Evolutionary conservation across 345 rosid genomes (phyloP).

Genomic region (Eucalyptus virginea): DNA sequence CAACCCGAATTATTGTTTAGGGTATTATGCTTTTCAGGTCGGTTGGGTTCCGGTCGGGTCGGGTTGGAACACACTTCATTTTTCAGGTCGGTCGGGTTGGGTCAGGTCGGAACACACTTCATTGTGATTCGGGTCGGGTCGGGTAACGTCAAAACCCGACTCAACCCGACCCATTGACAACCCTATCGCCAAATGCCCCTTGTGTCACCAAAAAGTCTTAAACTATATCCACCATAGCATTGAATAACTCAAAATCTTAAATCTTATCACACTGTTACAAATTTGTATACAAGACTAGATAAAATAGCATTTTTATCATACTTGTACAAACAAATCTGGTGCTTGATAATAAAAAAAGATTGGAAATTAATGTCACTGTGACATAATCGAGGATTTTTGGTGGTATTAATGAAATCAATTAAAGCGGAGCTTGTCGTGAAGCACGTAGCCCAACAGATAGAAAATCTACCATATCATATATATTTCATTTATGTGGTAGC

Average conservation of each 20-base stretch:
- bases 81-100: accelerated
- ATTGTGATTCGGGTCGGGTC: too few relatives aligned
- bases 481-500: neutral
- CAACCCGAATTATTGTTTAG: too few relatives aligned
- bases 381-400: neutral
- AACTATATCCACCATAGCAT: neutral
- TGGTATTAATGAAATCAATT: neutral
- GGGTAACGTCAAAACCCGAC: too few relatives aligned
- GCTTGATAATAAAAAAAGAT: neutral
- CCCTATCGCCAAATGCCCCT: neutral
- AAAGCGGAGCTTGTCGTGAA: neutral
- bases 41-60: too few relatives aligned
- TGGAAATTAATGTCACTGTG: neutral
- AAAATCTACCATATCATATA: neutral
- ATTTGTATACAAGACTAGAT: neutral
- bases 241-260: neutral
- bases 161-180: accelerated
- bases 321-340: neutral
- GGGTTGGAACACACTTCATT: too few relatives aligned
- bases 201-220: neutral
- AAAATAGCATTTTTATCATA: neutral
- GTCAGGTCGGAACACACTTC: too few relatives aligned
- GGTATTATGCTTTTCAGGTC: too few relatives aligned
- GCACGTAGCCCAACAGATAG: neutral
- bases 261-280: neutral